These are phyloP conservation scores for Agaricales sp. DNA, from an alignment of 1,284 basidiomycete genomes.

Conservation along the genomic window DNA sequence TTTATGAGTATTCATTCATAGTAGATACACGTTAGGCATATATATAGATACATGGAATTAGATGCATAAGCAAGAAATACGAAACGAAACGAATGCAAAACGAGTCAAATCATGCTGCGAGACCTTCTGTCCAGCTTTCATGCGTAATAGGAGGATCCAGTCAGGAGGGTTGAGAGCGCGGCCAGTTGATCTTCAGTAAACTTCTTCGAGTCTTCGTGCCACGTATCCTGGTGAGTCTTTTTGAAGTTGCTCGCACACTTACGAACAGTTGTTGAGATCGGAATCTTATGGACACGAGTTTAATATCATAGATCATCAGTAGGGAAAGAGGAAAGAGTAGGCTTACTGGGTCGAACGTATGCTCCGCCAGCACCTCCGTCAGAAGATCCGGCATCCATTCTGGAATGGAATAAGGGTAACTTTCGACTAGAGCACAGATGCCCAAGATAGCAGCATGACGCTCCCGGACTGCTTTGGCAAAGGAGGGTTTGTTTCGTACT, in stretches of 20 bases:
- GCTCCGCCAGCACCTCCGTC: conserved; percentile 64
- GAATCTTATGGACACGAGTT: too few species aligned
- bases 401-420: conserved; percentile 80
- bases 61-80: too few species aligned
- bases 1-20: too few species aligned
- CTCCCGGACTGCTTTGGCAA: conserved; percentile 54
- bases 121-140: too few species aligned
- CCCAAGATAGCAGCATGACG: conserved; percentile 76
- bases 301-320: conserved; percentile 17
- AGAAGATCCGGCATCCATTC: conserved; percentile 76
- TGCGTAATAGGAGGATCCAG: conserved; percentile 67
- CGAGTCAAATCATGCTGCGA: too few species aligned
- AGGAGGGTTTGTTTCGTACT: conserved; percentile 42
- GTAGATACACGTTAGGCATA: too few species aligned
- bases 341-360: conserved; percentile 69
- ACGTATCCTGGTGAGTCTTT: conserved; percentile 75
- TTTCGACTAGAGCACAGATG: conserved; percentile 69
- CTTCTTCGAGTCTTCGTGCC: conserved; percentile 72
- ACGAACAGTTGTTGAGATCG: conserved; percentile 63
- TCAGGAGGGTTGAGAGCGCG: conserved; percentile 60
- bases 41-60: too few species aligned
- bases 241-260: conserved; percentile 70
- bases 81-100: too few species aligned
- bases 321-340: neutral
- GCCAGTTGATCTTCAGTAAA: conserved; percentile 68